Percentiles rank a stretch among this genome's conserved stretches.
Evolutionary conservation across 164 flowering plant species (phyloP).

Genomic region (Magnolia sinica): DNA sequence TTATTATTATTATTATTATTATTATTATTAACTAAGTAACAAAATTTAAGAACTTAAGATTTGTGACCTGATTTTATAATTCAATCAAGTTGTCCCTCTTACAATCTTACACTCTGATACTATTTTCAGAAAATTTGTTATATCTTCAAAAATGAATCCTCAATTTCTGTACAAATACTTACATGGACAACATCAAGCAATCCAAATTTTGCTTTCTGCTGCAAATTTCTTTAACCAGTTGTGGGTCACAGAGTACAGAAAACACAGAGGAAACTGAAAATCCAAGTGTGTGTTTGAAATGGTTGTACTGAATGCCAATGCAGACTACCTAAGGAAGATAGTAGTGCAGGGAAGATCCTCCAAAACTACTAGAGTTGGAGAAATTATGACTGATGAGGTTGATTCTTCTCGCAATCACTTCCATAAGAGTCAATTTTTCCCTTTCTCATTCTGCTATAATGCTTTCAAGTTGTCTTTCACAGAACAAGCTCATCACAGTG

Average conservation of each 20-base stretch:
- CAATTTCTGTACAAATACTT: not conserved
- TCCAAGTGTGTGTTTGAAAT: not conserved
- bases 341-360: constrained; percentile 62
- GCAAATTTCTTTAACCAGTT: not conserved
- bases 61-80: not conserved
- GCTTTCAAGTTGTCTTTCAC: constrained; percentile 8
- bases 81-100: not conserved
- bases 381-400: constrained; percentile 92
- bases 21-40: too few relatives aligned
- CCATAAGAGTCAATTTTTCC: not conserved
- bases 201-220: not conserved
- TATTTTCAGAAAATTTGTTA: not conserved
- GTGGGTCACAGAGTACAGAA: too few relatives aligned
- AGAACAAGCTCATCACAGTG: constrained; percentile 78
- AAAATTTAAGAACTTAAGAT: too few relatives aligned
- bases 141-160: not conserved
- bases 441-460: not conserved
- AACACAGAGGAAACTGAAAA: too few relatives aligned
- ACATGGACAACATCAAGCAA: not conserved
- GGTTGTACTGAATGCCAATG: constrained; percentile 7
- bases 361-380: constrained; percentile 60
- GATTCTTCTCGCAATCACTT: not conserved
- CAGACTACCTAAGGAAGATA: constrained; percentile 76
- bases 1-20: too few relatives aligned
- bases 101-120: not conserved